These are phyloP conservation scores for Zarea fungicola DNA, from an alignment of 2,329 filamentous ascomycete species.

Conservation along the genomic window DNA sequence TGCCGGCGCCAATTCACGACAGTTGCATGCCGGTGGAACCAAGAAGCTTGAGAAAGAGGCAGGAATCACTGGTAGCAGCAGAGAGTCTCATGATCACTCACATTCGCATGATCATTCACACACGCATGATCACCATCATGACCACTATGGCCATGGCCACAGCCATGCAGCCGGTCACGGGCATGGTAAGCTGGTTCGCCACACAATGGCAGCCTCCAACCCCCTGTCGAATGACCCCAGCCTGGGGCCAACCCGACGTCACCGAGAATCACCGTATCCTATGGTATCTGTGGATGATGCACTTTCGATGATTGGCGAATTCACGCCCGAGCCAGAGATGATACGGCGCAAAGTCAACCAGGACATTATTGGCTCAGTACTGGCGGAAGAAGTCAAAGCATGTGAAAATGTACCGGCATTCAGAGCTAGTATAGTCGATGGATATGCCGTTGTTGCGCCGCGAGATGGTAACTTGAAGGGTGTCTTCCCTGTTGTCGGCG, in stretches of 20 bases:
- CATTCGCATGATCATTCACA: constrained; percentile 30
- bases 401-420: constrained; percentile 86
- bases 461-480: constrained; percentile 64
- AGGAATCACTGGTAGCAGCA: constrained; percentile 42
- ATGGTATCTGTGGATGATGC: constrained; percentile 87
- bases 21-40: constrained; percentile 73
- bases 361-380: constrained; percentile 65
- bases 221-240: constrained; percentile 56
- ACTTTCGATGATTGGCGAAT: constrained; percentile 62
- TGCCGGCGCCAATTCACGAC: constrained; percentile 73
- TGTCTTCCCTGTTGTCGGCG: constrained; percentile 75
- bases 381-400: constrained; percentile 79
- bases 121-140: constrained; percentile 32
- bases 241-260: constrained; percentile 61
- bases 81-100: constrained; percentile 17
- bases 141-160: constrained; percentile 28
- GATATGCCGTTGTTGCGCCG: constrained; percentile 77
- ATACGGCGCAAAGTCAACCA: constrained; percentile 57
- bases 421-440: constrained; percentile 92
- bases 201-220: constrained; percentile 59
- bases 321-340: constrained; percentile 61
- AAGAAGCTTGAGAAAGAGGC: constrained; percentile 81
- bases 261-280: constrained; percentile 83
- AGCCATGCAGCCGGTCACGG: constrained; percentile 51
- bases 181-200: constrained; percentile 63